A percentile compares a stretch with the other conserved stretches of the same genome.
Conservation (phyloP, 441 rosid species). For the Populus hybrid region DNA sequence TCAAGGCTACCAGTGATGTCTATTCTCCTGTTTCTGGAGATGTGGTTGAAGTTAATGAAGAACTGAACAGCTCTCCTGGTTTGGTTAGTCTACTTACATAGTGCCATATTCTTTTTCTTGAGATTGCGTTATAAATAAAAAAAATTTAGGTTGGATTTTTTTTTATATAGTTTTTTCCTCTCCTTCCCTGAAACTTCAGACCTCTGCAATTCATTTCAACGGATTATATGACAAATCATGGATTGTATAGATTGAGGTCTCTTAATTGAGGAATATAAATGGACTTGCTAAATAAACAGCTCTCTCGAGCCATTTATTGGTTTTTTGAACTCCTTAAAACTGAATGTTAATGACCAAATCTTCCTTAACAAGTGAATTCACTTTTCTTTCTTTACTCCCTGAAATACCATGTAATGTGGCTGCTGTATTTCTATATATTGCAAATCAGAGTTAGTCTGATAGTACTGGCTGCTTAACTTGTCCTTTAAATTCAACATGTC, state of each 20-base stretch:
- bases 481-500: not conserved
- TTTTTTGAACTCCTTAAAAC: not conserved
- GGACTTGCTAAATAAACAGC: not conserved
- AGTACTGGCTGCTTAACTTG: not conserved
- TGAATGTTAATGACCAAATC: not conserved
- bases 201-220: not conserved
- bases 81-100: slow-evolving; percentile 52
- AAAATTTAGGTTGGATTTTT: too few species aligned
- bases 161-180: not conserved
- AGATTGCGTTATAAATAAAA: too few species aligned
- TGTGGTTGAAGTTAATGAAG: slow-evolving; percentile 67
- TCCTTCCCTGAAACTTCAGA: not conserved
- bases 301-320: not conserved
- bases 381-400: not conserved
- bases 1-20: slow-evolving; percentile 92
- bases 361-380: not conserved
- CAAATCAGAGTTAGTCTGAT: not conserved
- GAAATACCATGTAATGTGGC: not conserved
- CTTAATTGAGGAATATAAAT: not conserved
- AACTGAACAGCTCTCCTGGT: slow-evolving; percentile 56
- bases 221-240: not conserved
- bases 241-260: not conserved
- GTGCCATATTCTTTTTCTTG: not conserved
- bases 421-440: not conserved
- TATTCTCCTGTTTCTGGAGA: slow-evolving; percentile 83